Conservation (phyloP, 768 basidiomycete species). For the Neoboletus magnificus region DNA sequence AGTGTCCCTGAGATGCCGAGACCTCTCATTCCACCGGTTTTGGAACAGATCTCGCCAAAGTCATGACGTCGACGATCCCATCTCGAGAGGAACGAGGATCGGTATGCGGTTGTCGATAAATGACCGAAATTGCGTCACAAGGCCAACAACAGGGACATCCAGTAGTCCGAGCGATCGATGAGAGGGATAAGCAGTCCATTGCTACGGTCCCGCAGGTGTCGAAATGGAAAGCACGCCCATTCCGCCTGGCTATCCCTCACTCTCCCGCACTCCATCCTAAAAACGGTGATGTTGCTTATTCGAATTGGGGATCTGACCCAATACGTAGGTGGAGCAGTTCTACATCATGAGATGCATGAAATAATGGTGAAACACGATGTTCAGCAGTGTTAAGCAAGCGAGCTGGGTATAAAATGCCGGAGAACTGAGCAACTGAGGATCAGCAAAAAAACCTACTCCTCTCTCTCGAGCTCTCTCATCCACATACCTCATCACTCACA, state of each 20-base stretch:
- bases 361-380: constrained; percentile 14
- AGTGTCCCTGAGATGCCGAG: background rate
- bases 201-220: constrained; percentile 23
- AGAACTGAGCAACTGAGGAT: constrained; percentile 7
- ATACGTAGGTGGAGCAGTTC: constrained; percentile 20
- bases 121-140: constrained; percentile 25
- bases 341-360: constrained; percentile 9
- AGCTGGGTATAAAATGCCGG: constrained; percentile 28
- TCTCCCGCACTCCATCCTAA: constrained; percentile 15
- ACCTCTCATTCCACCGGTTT: constrained; percentile 1
- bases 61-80: constrained; percentile 18
- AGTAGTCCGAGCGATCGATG: constrained; percentile 17
- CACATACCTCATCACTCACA: constrained; percentile 11
- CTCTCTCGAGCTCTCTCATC: constrained; percentile 9
- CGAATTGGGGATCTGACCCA: constrained; percentile 23
- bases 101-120: constrained; percentile 12
- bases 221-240: constrained; percentile 31
- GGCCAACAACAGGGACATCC: constrained; percentile 9
- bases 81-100: constrained; percentile 10
- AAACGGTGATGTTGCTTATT: constrained; percentile 14
- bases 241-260: constrained; percentile 27
- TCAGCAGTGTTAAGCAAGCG: constrained; percentile 13
- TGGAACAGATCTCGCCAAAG: constrained; percentile 11
- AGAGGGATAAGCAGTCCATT: constrained; percentile 18
- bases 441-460: constrained; percentile 11